Evolutionary conservation across 2,329 filamentous ascomycete genomes (phyloP).

Genomic region (Colletotrichum higginsianum): DNA sequence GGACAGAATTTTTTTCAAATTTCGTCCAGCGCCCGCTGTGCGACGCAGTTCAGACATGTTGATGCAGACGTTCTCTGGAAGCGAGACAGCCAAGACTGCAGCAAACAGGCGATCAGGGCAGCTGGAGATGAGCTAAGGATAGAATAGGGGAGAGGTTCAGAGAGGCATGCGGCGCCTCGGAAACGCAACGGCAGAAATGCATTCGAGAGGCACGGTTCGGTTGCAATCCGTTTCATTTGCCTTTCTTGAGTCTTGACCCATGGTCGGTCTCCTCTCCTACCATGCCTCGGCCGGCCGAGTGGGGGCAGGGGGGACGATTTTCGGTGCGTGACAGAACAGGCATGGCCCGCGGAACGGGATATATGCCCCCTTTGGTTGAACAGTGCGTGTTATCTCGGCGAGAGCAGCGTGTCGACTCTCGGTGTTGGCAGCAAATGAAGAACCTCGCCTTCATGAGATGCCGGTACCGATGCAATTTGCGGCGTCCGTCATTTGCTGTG

Average conservation of each 20-base stretch:
- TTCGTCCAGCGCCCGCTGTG: slow-evolving; percentile 9
- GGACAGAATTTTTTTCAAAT: slow-evolving; percentile 26
- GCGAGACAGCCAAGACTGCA: slow-evolving; percentile 39
- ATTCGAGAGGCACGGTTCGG: slow-evolving; percentile 6
- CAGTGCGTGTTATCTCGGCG: neutral
- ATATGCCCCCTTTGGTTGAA: slow-evolving; percentile 15
- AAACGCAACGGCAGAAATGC: slow-evolving; percentile 10
- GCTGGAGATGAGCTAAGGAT: slow-evolving; percentile 10
- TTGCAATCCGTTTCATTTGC: slow-evolving; percentile 19
- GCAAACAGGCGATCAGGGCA: slow-evolving; percentile 31
- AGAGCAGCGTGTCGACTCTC: neutral
- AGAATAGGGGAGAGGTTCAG: slow-evolving; percentile 1
- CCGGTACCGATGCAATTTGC: neutral
- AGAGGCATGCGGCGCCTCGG: slow-evolving; percentile 23
- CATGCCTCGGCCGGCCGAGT: slow-evolving; percentile 21
- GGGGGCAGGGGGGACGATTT: neutral
- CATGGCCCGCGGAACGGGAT: slow-evolving; percentile 24
- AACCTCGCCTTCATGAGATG: neutral
- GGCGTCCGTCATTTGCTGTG: neutral
- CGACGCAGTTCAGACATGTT: slow-evolving; percentile 9
- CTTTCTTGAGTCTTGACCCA: slow-evolving; percentile 1
- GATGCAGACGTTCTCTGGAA: slow-evolving; percentile 17
- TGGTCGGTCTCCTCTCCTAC: neutral
- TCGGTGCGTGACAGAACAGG: slow-evolving; percentile 4
- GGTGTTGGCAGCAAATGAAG: neutral